A percentile compares a stretch with the other conserved stretches of the same genome.
These are phyloP conservation scores for Handroanthus guayacan DNA, from an alignment of 257 asterid genomes.

Conservation along the genomic window DNA sequence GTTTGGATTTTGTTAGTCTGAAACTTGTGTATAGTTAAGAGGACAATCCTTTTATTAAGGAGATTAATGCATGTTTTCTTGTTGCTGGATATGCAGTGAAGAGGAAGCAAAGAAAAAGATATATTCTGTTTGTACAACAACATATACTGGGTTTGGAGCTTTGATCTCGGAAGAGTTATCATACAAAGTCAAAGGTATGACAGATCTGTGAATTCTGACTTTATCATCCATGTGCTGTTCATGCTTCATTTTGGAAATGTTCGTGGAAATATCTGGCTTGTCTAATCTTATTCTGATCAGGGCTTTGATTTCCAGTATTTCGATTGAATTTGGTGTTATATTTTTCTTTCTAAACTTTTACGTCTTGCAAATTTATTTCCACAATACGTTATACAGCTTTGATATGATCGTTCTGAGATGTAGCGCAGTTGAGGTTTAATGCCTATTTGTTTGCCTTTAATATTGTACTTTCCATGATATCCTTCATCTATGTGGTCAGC, in stretches of 20 bases:
- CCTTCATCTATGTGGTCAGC: not conserved
- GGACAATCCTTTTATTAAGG: not conserved
- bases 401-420: conserved; percentile 20
- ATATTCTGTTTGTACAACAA: conserved; percentile 83
- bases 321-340: conserved; percentile 2
- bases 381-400: not conserved
- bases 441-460: not conserved
- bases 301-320: not conserved
- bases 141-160: conserved; percentile 90
- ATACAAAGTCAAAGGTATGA: conserved; percentile 82
- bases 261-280: conserved; percentile 15
- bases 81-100: conserved; percentile 69
- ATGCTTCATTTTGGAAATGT: conserved; percentile 6
- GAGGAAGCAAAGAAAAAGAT: conserved; percentile 96
- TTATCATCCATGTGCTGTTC: not conserved
- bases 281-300: not conserved
- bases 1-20: conserved; percentile 3
- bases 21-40: conserved; percentile 11
- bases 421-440: not conserved
- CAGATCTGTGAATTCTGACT: conserved; percentile 3
- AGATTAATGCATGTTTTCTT: conserved; percentile 23
- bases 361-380: not conserved
- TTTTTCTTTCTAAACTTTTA: not conserved
- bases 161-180: conserved; percentile 88
- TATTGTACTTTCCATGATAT: not conserved